phyloP scores from a whole-genome alignment of 495 filamentous ascomycete genomes.

The Aspergillus heteromorphus region DNA sequence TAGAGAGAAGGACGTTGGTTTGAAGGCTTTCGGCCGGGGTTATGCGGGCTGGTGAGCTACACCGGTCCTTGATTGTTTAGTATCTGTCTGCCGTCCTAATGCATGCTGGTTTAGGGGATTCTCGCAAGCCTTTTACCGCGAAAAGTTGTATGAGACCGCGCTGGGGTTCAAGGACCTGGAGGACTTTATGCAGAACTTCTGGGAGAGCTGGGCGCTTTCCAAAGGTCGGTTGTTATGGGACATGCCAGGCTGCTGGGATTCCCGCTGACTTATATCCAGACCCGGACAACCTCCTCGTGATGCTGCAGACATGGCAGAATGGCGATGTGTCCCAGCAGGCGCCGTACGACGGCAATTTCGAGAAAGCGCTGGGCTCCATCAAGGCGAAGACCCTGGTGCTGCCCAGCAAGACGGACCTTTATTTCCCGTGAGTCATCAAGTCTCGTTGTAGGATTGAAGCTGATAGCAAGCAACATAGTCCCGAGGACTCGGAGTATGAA shows the following conservation, averaged over 20 bases:
- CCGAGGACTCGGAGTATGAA: slow-evolving; percentile 66
- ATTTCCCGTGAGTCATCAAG: slow-evolving; percentile 56
- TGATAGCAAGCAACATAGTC: slow-evolving; percentile 32
- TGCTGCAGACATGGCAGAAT: slow-evolving; percentile 71
- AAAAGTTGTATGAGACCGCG: slow-evolving; percentile 55
- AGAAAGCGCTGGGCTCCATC: slow-evolving; percentile 59
- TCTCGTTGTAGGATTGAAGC: background rate
- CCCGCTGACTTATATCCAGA: slow-evolving; percentile 38
- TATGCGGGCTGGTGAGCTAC: slow-evolving; percentile 63
- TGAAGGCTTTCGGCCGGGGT: slow-evolving; percentile 64
- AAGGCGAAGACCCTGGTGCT: slow-evolving; percentile 63
- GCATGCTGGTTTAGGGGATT: slow-evolving; percentile 45
- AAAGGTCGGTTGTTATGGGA: slow-evolving; percentile 42
- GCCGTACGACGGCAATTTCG: slow-evolving; percentile 60
- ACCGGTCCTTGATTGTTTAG: background rate
- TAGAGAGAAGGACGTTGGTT: slow-evolving; percentile 52
- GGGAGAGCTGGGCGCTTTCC: slow-evolving; percentile 64
- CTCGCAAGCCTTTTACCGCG: slow-evolving; percentile 65
- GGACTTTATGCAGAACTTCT: slow-evolving; percentile 65
- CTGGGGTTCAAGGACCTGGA: slow-evolving; percentile 60
- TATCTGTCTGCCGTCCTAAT: background rate
- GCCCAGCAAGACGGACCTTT: slow-evolving; percentile 63
- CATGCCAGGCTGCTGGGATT: background rate
- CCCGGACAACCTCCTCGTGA: slow-evolving; percentile 60
- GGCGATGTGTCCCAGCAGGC: slow-evolving; percentile 60